These are phyloP conservation scores for Penicillium arizonense DNA, from an alignment of 495 filamentous ascomycete species.

Conservation along the genomic window DNA sequence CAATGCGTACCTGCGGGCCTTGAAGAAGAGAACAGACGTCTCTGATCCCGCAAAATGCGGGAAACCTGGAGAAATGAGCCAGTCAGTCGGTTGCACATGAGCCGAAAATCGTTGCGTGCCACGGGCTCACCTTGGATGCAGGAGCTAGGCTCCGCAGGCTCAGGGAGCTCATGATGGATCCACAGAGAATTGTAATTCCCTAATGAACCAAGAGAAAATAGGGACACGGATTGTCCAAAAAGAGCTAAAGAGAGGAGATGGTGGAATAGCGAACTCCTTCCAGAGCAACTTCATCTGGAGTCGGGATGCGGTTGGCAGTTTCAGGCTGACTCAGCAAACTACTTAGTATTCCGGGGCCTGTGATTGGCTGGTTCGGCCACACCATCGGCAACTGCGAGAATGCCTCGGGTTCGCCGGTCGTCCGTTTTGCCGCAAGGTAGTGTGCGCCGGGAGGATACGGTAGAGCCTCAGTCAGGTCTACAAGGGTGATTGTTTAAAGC, in stretches of 20 bases:
- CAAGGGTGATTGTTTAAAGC: background rate
- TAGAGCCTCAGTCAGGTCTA: background rate
- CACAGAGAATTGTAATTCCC: conserved; percentile 26
- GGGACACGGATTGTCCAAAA: conserved; percentile 22
- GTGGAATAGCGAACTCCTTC: conserved; percentile 21
- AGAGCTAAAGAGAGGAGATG: conserved; percentile 23
- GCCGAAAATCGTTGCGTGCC: conserved; percentile 25
- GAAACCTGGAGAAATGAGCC: conserved; percentile 36
- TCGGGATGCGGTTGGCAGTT: conserved; percentile 37
- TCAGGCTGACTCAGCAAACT: conserved; percentile 36
- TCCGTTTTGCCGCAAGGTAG: conserved; percentile 29
- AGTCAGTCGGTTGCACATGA: conserved; percentile 26
- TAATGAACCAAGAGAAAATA: conserved; percentile 27
- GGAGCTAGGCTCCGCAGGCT: conserved; percentile 60
- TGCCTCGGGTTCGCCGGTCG: no score
- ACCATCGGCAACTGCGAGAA: no score
- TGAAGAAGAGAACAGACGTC: conserved; percentile 81
- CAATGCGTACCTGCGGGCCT: conserved; percentile 68
- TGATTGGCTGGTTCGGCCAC: conserved; percentile 27
- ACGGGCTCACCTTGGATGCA: conserved; percentile 49
- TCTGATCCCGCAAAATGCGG: conserved; percentile 50
- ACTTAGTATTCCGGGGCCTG: background rate
- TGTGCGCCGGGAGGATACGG: conserved; percentile 14
- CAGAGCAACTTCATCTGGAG: conserved; percentile 21
- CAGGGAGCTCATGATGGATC: conserved; percentile 56